phyloP scores from a whole-genome alignment of 805 yeast species.

The Saturnispora kantuleensis region DNA sequence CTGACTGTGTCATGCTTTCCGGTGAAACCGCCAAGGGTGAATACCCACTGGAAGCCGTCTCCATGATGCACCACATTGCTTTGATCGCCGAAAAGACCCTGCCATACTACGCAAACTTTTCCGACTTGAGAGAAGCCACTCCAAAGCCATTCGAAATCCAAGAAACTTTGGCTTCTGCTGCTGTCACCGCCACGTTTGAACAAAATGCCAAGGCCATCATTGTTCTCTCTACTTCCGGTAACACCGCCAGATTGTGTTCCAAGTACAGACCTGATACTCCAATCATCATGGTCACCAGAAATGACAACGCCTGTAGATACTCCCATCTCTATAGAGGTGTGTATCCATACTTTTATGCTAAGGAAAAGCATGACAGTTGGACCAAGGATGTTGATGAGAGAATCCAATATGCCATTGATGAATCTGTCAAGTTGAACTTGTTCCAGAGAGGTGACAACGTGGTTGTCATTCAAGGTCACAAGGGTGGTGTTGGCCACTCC shows the following conservation, averaged over 20 bases:
- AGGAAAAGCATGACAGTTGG: constrained; percentile 71
- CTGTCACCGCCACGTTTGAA: constrained; percentile 93
- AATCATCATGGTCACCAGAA: constrained; percentile 96
- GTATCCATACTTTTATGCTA: constrained; percentile 83
- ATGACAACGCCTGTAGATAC: constrained; percentile 85
- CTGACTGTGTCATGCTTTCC: constrained; percentile 99
- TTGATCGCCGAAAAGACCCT: constrained; percentile 94
- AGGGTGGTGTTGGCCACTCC: constrained; percentile 97
- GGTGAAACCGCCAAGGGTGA: constrained; percentile 99
- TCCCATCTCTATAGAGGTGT: constrained; percentile 97
- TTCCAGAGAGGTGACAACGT: constrained; percentile 79
- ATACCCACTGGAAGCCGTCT: constrained; percentile 95
- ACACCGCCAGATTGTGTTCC: constrained; percentile 90
- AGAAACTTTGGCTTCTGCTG: constrained; percentile 96
- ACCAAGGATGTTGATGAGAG: constrained; percentile 93
- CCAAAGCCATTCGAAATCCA: constrained; percentile 83
- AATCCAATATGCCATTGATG: constrained; percentile 84
- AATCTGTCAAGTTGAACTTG: constrained; percentile 81
- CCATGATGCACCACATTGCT: constrained; percentile 98
- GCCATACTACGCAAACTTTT: constrained; percentile 72
- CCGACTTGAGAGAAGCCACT: constrained; percentile 81
- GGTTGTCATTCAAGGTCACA: constrained; percentile 97
- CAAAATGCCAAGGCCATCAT: constrained; percentile 95
- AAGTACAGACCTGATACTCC: constrained; percentile 98
- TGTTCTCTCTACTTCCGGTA: constrained; percentile 91